Evolutionary conservation across 164 flowering plant species (phyloP).

Genomic region (Protea cynaroides): DNA sequence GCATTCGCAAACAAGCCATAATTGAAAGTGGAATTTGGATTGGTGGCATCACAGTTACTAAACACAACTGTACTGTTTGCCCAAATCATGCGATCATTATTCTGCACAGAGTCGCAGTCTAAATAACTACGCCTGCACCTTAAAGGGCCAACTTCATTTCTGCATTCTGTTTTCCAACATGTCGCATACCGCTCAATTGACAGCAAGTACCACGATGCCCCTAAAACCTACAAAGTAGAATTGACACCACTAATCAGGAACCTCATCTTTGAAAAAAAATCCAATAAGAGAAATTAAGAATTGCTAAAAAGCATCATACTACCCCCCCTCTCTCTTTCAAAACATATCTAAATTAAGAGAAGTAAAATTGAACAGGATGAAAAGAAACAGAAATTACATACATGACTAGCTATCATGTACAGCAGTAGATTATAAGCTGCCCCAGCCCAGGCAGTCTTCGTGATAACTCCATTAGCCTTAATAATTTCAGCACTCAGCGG

Average conservation of each 20-base stretch:
- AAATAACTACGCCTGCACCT: slow-evolving; percentile 46
- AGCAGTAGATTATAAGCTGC: slow-evolving; percentile 92
- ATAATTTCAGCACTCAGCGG: slow-evolving; percentile 85
- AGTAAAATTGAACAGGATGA: background rate
- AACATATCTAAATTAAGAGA: background rate
- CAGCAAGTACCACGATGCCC: slow-evolving; percentile 87
- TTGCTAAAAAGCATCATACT: background rate
- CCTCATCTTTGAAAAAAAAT: background rate
- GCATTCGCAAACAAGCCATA: slow-evolving; percentile 81
- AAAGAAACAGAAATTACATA: slow-evolving; percentile 30
- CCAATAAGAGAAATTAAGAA: background rate
- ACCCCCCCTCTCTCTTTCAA: background rate
- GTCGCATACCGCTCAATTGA: slow-evolving; percentile 66
- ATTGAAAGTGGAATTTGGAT: slow-evolving; percentile 26
- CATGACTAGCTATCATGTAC: slow-evolving; percentile 97
- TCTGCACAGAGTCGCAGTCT: slow-evolving; percentile 40
- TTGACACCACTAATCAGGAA: background rate
- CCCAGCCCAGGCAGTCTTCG: slow-evolving; percentile 99
- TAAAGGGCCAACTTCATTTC: slow-evolving; percentile 27
- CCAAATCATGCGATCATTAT: slow-evolving; percentile 37
- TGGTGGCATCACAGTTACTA: slow-evolving; percentile 49
- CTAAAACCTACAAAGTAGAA: slow-evolving; percentile 54
- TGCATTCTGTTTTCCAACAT: slow-evolving; percentile 80
- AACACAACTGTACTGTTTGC: slow-evolving; percentile 49
- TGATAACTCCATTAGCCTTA: slow-evolving; percentile 91